Evolutionary conservation across 768 basidiomycete species (phyloP).

Genomic region (Harrya chromipes): DNA sequence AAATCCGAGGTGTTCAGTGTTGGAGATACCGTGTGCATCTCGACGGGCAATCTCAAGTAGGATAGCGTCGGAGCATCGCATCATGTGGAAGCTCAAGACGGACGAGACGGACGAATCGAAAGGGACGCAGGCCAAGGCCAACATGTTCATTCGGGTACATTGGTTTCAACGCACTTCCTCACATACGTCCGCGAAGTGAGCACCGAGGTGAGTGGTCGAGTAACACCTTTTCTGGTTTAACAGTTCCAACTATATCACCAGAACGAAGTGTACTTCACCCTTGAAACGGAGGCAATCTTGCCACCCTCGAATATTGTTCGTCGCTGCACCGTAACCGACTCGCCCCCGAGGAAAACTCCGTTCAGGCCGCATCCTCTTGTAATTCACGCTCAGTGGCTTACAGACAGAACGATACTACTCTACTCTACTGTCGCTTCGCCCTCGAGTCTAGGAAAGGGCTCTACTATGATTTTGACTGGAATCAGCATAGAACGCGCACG

Average conservation of each 20-base stretch:
- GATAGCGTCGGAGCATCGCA: slow-evolving; percentile 65
- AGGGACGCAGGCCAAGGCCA: slow-evolving; percentile 33
- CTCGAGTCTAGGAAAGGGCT: slow-evolving; percentile 56
- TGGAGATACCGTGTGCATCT: slow-evolving; percentile 70
- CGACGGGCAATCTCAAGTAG: slow-evolving; percentile 39
- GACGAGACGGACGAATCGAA: slow-evolving; percentile 22
- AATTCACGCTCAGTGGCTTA: slow-evolving; percentile 10
- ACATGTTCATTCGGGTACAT: slow-evolving; percentile 60
- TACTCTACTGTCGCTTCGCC: slow-evolving; percentile 58
- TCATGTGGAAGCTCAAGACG: slow-evolving; percentile 55
- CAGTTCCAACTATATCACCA: slow-evolving; percentile 25
- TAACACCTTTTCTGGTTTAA: background rate
- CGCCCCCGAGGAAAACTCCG: slow-evolving; percentile 10
- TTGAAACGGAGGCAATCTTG: slow-evolving; percentile 46
- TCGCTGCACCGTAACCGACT: slow-evolving; percentile 47
- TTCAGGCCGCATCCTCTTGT: slow-evolving; percentile 15
- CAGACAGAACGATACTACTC: slow-evolving; percentile 19
- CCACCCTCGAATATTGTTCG: slow-evolving; percentile 50
- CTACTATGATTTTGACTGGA: slow-evolving; percentile 64
- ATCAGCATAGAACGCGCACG: slow-evolving; percentile 41
- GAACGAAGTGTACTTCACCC: slow-evolving; percentile 76
- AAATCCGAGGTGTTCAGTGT: slow-evolving; percentile 39
- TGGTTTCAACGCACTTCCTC: slow-evolving; percentile 73
- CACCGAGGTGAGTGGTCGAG: slow-evolving; percentile 48
- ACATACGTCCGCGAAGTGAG: slow-evolving; percentile 55